Percentiles rank a stretch among this genome's conserved stretches.
These are phyloP conservation scores for Trebouxia sp. DNA, from an alignment of 139 green algal genomes.

Conservation along the genomic window DNA sequence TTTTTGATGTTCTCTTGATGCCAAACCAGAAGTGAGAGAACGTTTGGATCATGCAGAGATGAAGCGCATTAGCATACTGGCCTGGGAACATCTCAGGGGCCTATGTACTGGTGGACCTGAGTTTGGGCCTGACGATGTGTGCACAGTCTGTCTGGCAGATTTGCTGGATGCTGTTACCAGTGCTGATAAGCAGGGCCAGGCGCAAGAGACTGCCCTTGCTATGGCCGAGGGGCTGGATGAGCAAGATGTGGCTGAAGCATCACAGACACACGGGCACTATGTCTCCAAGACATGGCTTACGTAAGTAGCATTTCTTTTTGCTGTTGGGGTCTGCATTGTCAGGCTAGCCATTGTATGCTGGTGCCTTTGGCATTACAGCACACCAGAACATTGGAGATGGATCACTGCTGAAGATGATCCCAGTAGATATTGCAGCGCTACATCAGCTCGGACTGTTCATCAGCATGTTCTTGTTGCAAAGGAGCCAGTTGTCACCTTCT, in stretches of 20 bases:
- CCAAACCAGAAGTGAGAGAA: neutral
- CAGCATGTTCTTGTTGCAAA: too few species aligned
- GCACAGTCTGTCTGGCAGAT: slow-evolving; percentile 48
- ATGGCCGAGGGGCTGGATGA: slow-evolving; percentile 3
- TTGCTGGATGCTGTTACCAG: slow-evolving; percentile 18
- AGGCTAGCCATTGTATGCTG: neutral
- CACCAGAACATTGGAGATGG: too few species aligned
- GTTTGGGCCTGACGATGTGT: slow-evolving; percentile 38
- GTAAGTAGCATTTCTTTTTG: slow-evolving; percentile 22
- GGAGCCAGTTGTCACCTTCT: too few species aligned
- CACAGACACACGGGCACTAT: slow-evolving; percentile 24
- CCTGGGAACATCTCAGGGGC: slow-evolving; percentile 35
- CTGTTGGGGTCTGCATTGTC: neutral
- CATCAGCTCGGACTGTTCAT: too few species aligned
- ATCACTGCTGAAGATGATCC: too few species aligned
- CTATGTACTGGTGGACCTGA: slow-evolving; percentile 39
- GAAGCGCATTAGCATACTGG: slow-evolving; percentile 38
- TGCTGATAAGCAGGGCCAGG: slow-evolving; percentile 8
- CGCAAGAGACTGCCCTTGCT: slow-evolving; percentile 28
- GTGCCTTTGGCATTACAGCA: neutral
- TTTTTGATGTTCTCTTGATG: neutral
- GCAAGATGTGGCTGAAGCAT: neutral
- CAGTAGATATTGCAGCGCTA: too few species aligned
- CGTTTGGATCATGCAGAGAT: slow-evolving; percentile 29
- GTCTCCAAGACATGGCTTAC: slow-evolving; percentile 49